Evolutionary conservation across 2,329 filamentous ascomycete species (phyloP), one percentile per base, ranked within the genome.

Genomic region (Colletotrichum euphorbiae): DNA sequence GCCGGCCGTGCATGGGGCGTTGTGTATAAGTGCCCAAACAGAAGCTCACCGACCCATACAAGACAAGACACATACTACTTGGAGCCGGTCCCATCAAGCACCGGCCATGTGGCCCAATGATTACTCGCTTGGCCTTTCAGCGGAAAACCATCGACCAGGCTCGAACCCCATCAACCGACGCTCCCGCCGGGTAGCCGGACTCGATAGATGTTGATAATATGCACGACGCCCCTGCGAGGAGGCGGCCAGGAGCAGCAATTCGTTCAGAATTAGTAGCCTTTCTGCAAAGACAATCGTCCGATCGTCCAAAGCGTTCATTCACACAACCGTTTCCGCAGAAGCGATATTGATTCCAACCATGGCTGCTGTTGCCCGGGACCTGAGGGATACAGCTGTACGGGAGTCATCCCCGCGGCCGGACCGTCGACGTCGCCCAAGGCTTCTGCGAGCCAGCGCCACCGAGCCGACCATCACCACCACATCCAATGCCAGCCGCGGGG

Each of bases 401-500:
- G 79, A 81, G 54, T 80, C 82, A 1, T 80, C 81, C 13, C 79
- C 80, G 19, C 80, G 81, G 46, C 76, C 78, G 36, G 63, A 73
- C 74, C 56, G 74, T 64, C 77, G 80, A 65, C 80, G 84, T 71
- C 81, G 86, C 67, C 87, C 87, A 40, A 82, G 83, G 57, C 80
- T 89, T 46, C 79, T 88, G 48, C 81, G 87, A 67, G 84, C 87
- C 31, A 82, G 81, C 61, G 84, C 83, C 36, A 89, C 87, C 11
- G 86, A 86, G 69, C 86, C 87, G 4, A 87, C 85, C 31, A 83
- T 89, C 71, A 88, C 85, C 12, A 68, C 67, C 19, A 82, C 84
- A 4, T 86, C 85, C 36, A 87, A 84, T 71, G 83, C 83, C 38
- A 85, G 83, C 69, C 80, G 83, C 60, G 83, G 84, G 62, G 80